Evolutionary conservation across 345 rosid species (phyloP).

Genomic region (Nephelium lappaceum): DNA sequence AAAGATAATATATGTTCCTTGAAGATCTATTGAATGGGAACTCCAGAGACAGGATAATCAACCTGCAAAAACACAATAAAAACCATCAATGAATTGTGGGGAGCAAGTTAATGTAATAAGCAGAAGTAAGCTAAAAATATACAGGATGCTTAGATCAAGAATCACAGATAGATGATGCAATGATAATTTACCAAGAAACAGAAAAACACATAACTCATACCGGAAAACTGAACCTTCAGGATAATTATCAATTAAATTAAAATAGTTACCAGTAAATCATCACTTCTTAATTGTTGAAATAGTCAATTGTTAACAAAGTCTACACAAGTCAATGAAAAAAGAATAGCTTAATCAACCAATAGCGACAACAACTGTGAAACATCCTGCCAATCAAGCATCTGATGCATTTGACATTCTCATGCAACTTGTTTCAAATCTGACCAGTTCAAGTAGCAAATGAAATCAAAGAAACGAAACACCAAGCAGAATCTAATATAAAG

Average conservation of each 20-base stretch:
- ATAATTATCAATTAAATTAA: not conserved
- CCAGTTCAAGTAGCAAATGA: not conserved
- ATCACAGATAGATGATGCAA: not conserved
- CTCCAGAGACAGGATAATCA: not conserved
- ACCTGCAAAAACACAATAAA: slow-evolving; percentile 22
- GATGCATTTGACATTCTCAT: not conserved
- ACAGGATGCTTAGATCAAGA: not conserved
- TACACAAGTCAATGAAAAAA: not conserved
- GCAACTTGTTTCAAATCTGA: not conserved
- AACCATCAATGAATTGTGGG: not conserved
- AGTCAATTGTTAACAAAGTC: slow-evolving; percentile 3
- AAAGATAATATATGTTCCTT: not conserved
- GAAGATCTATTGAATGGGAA: slow-evolving; percentile 10
- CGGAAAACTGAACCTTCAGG: not conserved
- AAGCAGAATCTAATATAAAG: not conserved
- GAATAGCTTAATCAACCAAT: not conserved
- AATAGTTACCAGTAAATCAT: not conserved
- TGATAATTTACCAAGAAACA: not conserved
- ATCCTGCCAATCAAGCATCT: not conserved
- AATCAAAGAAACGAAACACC: not conserved
- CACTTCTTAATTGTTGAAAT: not conserved
- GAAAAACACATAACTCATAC: not conserved
- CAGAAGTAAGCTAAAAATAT: not conserved
- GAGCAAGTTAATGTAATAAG: not conserved
- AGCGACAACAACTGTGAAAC: not conserved